Base-by-base conservation (phyloP, 2,329 filamentous ascomycete species). In the Zymoseptoria crescenta region DNA sequence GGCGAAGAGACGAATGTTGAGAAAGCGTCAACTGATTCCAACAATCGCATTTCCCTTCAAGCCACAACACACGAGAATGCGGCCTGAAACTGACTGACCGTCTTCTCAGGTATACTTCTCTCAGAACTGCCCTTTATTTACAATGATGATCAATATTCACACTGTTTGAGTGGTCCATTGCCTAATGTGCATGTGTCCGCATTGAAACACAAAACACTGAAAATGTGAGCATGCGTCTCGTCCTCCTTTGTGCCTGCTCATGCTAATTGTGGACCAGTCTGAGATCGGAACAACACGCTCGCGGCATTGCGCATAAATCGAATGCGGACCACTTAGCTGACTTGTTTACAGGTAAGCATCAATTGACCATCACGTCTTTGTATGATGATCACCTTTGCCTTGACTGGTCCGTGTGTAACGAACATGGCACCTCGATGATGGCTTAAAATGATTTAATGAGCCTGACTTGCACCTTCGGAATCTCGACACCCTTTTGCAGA, bases 71-170 rank as follows among this genome's bases (percentile, higher is more conserved):
- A 52, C n/a, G 8, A 27, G 52, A 56, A 52, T 52, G 35, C 28
- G 30, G 13, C 19, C 21, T 56, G 35, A 27, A 41, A 59, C 50
- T 57, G 29, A 58, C 62, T 68, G 63, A 67, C 64, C 61, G 52
- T 54, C 45, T 35, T 27, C 29, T 56, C 57, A 65, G 65, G 65
- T 70, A 59, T 59, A 62, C 54, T 41, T 53, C 41, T 52, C 28
- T 45, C 49, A 52, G 35, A 55, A 29, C 53, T 13, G 52, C n/a
- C 24, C 27, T 72, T 63, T 24, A 24, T 24, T 67, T 77, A 74
- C 72, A 67, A 85, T 85, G 83, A 86, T 86, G 83, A 86, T 81
- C 77, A 64, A 78, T 85, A 86, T 86, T 86, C 83, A 86, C 83
- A 86, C 83, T 86, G 83, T 85, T 84, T 84, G 83, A 86, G 77